Percentiles rank a stretch among this genome's conserved stretches.
These are phyloP conservation scores for Dissophora globulifera DNA, from an alignment of 192 early-diverging fungal species.

Conservation along the genomic window DNA sequence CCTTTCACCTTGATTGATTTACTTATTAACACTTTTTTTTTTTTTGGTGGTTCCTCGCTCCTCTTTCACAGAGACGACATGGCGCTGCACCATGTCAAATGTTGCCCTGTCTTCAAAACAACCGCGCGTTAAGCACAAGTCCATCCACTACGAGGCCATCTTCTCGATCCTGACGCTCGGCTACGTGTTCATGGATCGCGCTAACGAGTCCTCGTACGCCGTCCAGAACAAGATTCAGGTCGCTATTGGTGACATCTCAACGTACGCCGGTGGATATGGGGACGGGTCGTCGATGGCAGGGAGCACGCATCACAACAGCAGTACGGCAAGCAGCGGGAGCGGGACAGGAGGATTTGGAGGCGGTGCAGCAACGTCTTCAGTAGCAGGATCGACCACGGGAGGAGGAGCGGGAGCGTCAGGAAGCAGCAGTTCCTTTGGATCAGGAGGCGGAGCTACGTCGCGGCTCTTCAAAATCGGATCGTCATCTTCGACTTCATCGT, in stretches of 20 bases:
- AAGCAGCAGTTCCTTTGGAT: background rate
- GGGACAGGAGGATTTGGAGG: constrained; percentile 6
- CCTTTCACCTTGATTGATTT: no score
- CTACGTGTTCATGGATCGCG: constrained; percentile 43
- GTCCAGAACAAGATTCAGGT: constrained; percentile 32
- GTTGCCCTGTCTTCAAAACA: constrained; percentile 58
- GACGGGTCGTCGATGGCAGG: constrained; percentile 56
- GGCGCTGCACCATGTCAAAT: constrained; percentile 64
- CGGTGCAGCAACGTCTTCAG: background rate
- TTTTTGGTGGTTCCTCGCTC: no score
- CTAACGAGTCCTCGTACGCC: constrained; percentile 25
- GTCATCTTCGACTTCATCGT: constrained; percentile 4
- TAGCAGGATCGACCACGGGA: background rate
- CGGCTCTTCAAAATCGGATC: constrained; percentile 37
- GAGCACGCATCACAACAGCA: constrained; percentile 11
- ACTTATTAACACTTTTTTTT: constrained; percentile 10
- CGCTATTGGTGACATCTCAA: constrained; percentile 43
- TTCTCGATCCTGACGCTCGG: constrained; percentile 67
- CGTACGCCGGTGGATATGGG: constrained; percentile 42
- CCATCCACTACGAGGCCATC: constrained; percentile 64
- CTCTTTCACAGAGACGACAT: constrained; percentile 66
- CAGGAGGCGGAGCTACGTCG: constrained; percentile 5
- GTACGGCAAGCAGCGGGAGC: background rate
- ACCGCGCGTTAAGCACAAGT: constrained; percentile 58
- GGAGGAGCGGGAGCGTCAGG: constrained; percentile 5